Conservation (phyloP, 2,329 filamentous ascomycete genomes). For the Apiospora pterosperma region DNA sequence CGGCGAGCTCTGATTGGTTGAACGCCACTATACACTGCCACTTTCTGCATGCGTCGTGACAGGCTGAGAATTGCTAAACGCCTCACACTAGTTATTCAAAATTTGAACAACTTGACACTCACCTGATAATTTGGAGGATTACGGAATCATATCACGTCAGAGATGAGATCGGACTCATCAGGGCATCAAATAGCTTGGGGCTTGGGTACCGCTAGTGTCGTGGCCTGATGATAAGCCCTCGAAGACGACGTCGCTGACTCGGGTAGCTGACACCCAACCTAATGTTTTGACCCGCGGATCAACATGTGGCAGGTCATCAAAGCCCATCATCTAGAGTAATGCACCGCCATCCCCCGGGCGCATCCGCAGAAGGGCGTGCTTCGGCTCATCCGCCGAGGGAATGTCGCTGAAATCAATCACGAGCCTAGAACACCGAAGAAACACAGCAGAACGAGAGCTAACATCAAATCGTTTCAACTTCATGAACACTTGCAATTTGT, state of each 20-base stretch:
- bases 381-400: not conserved
- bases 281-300: not conserved
- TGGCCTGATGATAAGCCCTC: not conserved
- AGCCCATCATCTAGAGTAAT: not conserved
- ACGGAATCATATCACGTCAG: not conserved
- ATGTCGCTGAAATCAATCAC: not conserved
- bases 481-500: not conserved
- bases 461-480: not conserved
- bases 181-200: not conserved
- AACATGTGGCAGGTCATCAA: not conserved
- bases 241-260: not conserved
- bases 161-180: not conserved
- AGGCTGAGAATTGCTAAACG: not conserved
- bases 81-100: not conserved
- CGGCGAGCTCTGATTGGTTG: not conserved
- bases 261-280: not conserved
- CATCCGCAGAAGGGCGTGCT: not conserved
- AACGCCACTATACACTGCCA: conserved; percentile 4
- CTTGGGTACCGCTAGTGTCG: not conserved
- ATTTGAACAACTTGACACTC: not conserved
- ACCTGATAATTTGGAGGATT: not conserved
- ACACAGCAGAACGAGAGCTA: not conserved
- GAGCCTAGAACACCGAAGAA: not conserved
- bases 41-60: not conserved
- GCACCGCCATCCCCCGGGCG: not conserved